Base-by-base conservation (phyloP, 306 rosid genomes). In the Cicer yamashitae region DNA sequence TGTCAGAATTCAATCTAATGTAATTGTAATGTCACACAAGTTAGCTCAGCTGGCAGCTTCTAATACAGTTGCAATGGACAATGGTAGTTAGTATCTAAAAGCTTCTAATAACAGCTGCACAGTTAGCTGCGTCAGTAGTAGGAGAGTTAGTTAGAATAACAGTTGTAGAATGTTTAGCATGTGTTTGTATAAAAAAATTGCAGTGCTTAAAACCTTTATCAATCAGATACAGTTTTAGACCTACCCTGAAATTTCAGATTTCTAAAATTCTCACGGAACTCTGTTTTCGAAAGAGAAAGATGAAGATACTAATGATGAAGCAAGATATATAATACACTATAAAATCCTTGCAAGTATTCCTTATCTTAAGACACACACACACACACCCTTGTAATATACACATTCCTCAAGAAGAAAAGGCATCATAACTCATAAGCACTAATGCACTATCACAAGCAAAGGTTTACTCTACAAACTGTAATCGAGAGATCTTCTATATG, bases 401-500 rank as follows among this genome's bases (percentile, higher is more conserved):
- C 47, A 47, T 54, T 45, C 20, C 80, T 38, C 7, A 52, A 34
- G 62, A 43, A 62, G 30, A 62, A 48, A 61, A 71, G 18, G 62
- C 64, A 62, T 34, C 43, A 45, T 57, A 60, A 50, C 10, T 51
- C 72, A 53, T 41, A 56, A 4, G 38, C 44, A n/a, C 14, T 40
- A 54, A 59, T 46, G 78, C 57, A 81, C 53, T 53, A 47, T 75
- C 71, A 45, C 20, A 67, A 40, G 9, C 63, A 76, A 76, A 44
- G 43, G 40, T 44, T 59, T 38, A 38, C 34, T 62, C 45, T 44
- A 76, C 41, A 62, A 17, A 54, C 38, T 44, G 69, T 47, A 68
- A 13, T 7, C 1, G 20, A 65, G 15, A 73, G 80, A 44, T 77
- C 60, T 47, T 73, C 50, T 34, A 46, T 38, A 76, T 48, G 76